phyloP scores from a whole-genome alignment of 768 basidiomycete genomes.

The Hypholoma sublateritium region DNA sequence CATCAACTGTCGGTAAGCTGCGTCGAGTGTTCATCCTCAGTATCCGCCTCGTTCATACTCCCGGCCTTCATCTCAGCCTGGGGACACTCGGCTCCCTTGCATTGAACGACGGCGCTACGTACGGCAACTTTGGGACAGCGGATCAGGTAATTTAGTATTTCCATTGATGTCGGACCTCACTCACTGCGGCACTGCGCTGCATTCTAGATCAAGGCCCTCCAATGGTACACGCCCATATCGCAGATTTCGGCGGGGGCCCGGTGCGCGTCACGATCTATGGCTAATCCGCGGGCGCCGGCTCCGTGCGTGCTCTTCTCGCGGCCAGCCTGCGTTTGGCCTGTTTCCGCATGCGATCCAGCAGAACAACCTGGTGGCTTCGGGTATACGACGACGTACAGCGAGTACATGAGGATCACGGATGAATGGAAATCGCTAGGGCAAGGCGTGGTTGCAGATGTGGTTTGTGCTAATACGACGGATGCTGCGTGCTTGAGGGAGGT shows the following conservation, averaged over 20 bases:
- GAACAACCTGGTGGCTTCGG: slow-evolving; percentile 51
- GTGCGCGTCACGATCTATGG: slow-evolving; percentile 52
- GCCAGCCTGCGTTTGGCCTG: slow-evolving; percentile 33
- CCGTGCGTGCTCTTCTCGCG: slow-evolving; percentile 38
- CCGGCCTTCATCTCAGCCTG: slow-evolving; percentile 34
- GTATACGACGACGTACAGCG: slow-evolving; percentile 47
- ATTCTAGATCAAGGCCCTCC: slow-evolving; percentile 32
- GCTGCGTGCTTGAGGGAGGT: no score
- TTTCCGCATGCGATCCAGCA: slow-evolving; percentile 40
- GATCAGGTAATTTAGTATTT: slow-evolving; percentile 36
- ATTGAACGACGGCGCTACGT: slow-evolving; percentile 37
- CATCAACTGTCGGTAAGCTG: slow-evolving; percentile 40
- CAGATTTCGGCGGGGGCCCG: slow-evolving; percentile 59
- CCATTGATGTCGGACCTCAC: not conserved
- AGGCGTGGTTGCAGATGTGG: no score
- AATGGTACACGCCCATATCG: slow-evolving; percentile 50
- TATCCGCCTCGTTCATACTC: no score
- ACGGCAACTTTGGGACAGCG: slow-evolving; percentile 46
- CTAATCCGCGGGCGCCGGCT: slow-evolving; percentile 52
- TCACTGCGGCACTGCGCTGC: not conserved
- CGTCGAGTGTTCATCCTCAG: slow-evolving; percentile 25
- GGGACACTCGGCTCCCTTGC: slow-evolving; percentile 44
- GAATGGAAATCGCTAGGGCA: no score
- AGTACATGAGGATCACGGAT: slow-evolving; percentile 52
- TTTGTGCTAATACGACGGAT: no score